Evolutionary conservation across 1,139 yeast species (phyloP), one percentile per base, ranked within the genome.

Genomic region (Taiozyma sp.): DNA sequence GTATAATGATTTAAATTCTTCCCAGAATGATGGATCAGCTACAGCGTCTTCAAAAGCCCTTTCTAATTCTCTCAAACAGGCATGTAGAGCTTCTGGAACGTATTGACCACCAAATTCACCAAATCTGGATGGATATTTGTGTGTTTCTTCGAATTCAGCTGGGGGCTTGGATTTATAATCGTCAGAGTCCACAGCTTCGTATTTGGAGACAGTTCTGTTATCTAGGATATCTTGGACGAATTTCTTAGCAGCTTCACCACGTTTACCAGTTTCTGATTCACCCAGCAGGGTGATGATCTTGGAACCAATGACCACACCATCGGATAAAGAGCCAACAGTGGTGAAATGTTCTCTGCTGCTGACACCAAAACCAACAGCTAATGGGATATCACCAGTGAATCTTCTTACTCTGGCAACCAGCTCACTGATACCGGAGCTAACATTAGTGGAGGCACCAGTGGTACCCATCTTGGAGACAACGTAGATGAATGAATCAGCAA

Each of bases 61-160:
- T 72, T 93, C 98, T 53, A 95, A 79, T 70, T 95, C 96, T 55
- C 83, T 80, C 59, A 93, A 77, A 74, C 98, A 93, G 44, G 96
- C 80, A 69, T 91, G 95, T 63, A 93, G 75, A 26, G 96, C 91
- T 73, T 93, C 99, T 44, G 99, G 99, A 37, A 95, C 98, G 66
- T 88, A 93, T 72, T 93, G 99, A 53, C 99, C 99, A 68, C 99
- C 99, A 65, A 89, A 95, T 50, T 84, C 91, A 63, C 99, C 99
- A 62, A 91, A 93, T 58, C 86, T 78, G 45, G 90, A 82, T 58
- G 83, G 80, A 63, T 77, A 85, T 55, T 81, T 77, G 65, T 77
- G 81, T 14, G 53, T 60, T 66, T 85, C 93, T 55, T 74, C 75
- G 56, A 83, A 79, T 8, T 73, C 68, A 28, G 79, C 74, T 44